Percentiles rank a stretch among this genome's conserved stretches.
phyloP scores from a whole-genome alignment of 2,329 filamentous ascomycete genomes.

The Cercospora sp. region DNA sequence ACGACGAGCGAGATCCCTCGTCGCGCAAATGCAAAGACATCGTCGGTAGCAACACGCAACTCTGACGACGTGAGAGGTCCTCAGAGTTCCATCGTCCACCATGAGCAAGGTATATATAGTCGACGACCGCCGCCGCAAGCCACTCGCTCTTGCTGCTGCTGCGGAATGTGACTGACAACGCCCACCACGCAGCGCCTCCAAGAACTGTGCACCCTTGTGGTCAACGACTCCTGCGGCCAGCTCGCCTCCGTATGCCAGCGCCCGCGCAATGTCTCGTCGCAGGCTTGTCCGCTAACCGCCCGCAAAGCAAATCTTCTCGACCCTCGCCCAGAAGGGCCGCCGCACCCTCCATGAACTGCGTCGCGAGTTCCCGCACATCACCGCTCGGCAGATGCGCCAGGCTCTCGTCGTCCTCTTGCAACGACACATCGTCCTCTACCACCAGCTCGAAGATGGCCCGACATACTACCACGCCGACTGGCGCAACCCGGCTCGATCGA shows the following conservation, averaged over 20 bases:
- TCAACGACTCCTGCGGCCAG: constrained; percentile 87
- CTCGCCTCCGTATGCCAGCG: constrained; percentile 74
- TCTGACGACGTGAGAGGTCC: constrained; percentile 42
- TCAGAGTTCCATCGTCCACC: constrained; percentile 31
- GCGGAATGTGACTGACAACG: constrained; percentile 25
- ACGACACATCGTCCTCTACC: constrained; percentile 59
- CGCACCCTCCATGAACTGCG: constrained; percentile 69
- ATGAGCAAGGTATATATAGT: constrained; percentile 20
- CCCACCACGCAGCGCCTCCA: constrained; percentile 64
- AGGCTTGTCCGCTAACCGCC: constrained; percentile 14
- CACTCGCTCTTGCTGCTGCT: constrained; percentile 1
- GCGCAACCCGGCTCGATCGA: constrained; percentile 75
- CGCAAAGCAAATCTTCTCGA: constrained; percentile 75
- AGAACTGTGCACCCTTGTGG: constrained; percentile 86
- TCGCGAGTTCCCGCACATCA: constrained; percentile 67
- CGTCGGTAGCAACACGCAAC: constrained; percentile 35
- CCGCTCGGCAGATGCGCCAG: constrained; percentile 73
- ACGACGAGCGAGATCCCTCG: not conserved
- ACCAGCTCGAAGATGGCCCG: constrained; percentile 56
- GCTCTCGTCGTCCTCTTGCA: constrained; percentile 83
- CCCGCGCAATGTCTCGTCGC: not conserved
- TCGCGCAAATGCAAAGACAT: constrained; percentile 35
- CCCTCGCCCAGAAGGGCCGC: constrained; percentile 76
- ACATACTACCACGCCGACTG: constrained; percentile 84
- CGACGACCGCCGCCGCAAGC: constrained; percentile 3